phyloP scores from a whole-genome alignment of 257 asterid species.

The Solanum stenotomum region DNA sequence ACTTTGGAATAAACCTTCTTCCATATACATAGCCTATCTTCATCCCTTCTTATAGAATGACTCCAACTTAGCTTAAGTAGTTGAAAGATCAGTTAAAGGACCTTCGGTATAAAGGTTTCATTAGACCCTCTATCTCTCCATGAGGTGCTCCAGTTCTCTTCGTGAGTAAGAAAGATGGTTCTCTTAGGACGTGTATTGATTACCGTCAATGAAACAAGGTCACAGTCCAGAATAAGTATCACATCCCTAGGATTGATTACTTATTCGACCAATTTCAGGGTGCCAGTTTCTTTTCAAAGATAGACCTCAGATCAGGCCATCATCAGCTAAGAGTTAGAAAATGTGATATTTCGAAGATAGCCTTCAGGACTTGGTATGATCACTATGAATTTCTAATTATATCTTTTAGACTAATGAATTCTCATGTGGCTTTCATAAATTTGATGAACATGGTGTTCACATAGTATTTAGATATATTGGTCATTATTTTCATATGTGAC shows the following conservation, averaged over 20 bases:
- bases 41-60: too few relatives aligned
- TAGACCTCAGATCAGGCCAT: background rate
- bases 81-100: background rate
- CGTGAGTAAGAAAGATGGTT: background rate
- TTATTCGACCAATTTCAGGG: background rate
- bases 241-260: background rate
- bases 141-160: background rate
- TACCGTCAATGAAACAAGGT: background rate
- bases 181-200: background rate
- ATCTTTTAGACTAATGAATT: background rate
- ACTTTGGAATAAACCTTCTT: background rate
- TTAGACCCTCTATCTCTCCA: background rate
- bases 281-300: background rate
- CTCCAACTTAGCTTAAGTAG: background rate
- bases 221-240: background rate
- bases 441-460: background rate
- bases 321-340: background rate
- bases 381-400: background rate
- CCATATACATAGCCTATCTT: background rate
- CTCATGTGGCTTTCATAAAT: background rate
- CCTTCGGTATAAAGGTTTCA: background rate
- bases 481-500: background rate
- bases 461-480: background rate
- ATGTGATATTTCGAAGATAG: too few relatives aligned
- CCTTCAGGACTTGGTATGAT: background rate